Evolutionary conservation across 805 yeast genomes (phyloP), one percentile per base, ranked within the genome.

Genomic region (Yamadazyma phyllophila): DNA sequence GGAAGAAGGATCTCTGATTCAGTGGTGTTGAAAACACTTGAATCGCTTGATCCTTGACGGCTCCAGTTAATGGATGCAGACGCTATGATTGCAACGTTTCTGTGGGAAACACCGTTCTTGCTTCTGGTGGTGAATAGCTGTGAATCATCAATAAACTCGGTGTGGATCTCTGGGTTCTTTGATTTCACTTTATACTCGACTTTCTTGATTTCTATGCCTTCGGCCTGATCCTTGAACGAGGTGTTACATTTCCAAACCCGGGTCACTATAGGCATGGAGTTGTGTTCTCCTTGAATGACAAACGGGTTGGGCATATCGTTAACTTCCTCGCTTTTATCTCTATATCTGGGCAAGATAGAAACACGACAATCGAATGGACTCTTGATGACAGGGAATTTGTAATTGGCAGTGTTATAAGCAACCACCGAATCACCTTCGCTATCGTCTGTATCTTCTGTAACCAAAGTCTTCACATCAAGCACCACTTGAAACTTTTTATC

Each of bases 1-100:
- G 91, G 87, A 14, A 86, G 57, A 1, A 71, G 61, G 2, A 82
- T 67, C 42, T 79, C 80, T 74, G 82, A 76, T 10, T 74, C 64
- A 8, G 64, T 62, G 4, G 69, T 61, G 1, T 50, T 52, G 43
- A 58, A 77, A 3, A 41, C 51, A 48, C 71, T 73, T 2, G 53
- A 42, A 1, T 27, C 30, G 2, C 53, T 57, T 1, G 49, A 44
- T 0, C 46, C 54, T 30, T 45, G 38, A 36, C 78, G 53, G 45
- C 52, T 63, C 76, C 76, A 75, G 17, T 55, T 56, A 15, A 73
- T 51, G 0, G 35, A 46, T 1, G 60, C 58, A 1, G 52, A 45
- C 0, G 60, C 60, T 1, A 55, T 52, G 4, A 73, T 53, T 4
- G 60, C 54, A 3, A 71, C 69, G 41, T 65, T 71, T 42, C 78